These are phyloP conservation scores for Aspergillus sp. DNA, from an alignment of 2,329 filamentous ascomycete species.

Conservation along the genomic window DNA sequence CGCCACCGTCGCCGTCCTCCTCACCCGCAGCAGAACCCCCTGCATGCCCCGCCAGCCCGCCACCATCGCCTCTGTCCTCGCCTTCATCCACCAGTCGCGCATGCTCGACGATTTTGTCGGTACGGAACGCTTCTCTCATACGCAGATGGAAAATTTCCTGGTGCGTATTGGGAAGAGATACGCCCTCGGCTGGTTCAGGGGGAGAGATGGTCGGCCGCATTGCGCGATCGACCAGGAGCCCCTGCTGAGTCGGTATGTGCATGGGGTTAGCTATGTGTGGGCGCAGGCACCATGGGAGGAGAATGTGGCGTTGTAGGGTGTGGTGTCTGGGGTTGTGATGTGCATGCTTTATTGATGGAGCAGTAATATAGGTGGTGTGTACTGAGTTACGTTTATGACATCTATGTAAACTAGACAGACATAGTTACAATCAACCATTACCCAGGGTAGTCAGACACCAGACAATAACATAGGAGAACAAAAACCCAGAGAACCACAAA, in stretches of 20 bases:
- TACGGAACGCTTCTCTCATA: constrained; percentile 53
- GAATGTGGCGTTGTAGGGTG: too few relatives aligned
- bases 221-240: constrained; percentile 72
- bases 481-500: too few relatives aligned
- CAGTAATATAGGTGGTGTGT: too few relatives aligned
- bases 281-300: constrained; percentile 20
- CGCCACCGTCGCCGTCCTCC: constrained; percentile 52
- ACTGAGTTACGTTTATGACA: too few relatives aligned
- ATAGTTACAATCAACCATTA: too few relatives aligned
- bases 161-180: constrained; percentile 57
- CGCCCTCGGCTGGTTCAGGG: constrained; percentile 67
- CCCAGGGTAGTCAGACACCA: too few relatives aligned
- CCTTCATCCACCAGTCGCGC: constrained; percentile 70
- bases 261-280: constrained; percentile 39
- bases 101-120: constrained; percentile 70
- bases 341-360: too few relatives aligned
- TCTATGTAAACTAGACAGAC: too few relatives aligned
- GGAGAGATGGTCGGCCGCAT: constrained; percentile 63
- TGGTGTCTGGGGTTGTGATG: too few relatives aligned
- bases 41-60: constrained; percentile 71
- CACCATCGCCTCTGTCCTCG: constrained; percentile 65
- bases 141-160: constrained; percentile 53
- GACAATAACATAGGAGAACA: too few relatives aligned
- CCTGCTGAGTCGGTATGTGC: constrained; percentile 55
- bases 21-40: constrained; percentile 53